Evolutionary conservation across 495 filamentous ascomycete genomes (phyloP).

Genomic region (Parathielavia appendiculata): DNA sequence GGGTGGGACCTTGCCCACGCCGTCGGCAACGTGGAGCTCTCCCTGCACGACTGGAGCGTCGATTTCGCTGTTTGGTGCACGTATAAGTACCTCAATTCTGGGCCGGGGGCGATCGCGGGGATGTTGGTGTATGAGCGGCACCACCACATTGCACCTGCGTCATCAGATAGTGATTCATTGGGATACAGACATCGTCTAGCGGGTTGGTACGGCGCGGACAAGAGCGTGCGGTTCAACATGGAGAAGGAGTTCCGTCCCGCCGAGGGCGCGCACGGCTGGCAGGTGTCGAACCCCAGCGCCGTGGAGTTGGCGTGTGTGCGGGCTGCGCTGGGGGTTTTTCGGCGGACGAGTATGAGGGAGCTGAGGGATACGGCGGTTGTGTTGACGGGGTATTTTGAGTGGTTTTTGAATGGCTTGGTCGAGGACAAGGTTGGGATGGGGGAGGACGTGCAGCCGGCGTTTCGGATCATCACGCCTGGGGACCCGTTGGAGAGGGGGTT

Average conservation of each 20-base stretch:
- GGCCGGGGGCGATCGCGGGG: slow-evolving; percentile 80
- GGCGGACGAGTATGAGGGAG: slow-evolving; percentile 58
- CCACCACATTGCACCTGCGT: too few species aligned
- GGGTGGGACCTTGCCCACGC: slow-evolving; percentile 97
- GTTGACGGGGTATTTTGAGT: slow-evolving; percentile 76
- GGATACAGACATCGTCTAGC: slow-evolving; percentile 52
- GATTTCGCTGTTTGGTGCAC: slow-evolving; percentile 94
- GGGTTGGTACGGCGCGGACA: slow-evolving; percentile 88
- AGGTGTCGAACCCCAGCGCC: slow-evolving; percentile 62
- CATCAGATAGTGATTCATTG: too few species aligned
- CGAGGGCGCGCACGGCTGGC: slow-evolving; percentile 61
- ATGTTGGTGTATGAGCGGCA: slow-evolving; percentile 73
- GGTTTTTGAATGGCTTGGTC: slow-evolving; percentile 43
- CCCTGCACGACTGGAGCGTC: slow-evolving; percentile 87
- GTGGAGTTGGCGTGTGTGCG: slow-evolving; percentile 63
- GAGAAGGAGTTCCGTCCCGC: slow-evolving; percentile 70
- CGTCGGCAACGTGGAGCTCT: slow-evolving; percentile 81
- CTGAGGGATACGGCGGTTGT: slow-evolving; percentile 69
- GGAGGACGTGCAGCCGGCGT: slow-evolving; percentile 48
- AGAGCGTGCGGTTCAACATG: slow-evolving; percentile 72
- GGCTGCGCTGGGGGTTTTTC: slow-evolving; percentile 75
- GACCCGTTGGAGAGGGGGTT: slow-evolving; percentile 70
- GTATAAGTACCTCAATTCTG: slow-evolving; percentile 94
- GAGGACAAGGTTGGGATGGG: slow-evolving; percentile 27
- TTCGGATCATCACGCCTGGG: slow-evolving; percentile 73